Evolutionary conservation across 1,139 yeast species (phyloP), one percentile per base, ranked within the genome.

Genomic region (Suhomyces kunorum): DNA sequence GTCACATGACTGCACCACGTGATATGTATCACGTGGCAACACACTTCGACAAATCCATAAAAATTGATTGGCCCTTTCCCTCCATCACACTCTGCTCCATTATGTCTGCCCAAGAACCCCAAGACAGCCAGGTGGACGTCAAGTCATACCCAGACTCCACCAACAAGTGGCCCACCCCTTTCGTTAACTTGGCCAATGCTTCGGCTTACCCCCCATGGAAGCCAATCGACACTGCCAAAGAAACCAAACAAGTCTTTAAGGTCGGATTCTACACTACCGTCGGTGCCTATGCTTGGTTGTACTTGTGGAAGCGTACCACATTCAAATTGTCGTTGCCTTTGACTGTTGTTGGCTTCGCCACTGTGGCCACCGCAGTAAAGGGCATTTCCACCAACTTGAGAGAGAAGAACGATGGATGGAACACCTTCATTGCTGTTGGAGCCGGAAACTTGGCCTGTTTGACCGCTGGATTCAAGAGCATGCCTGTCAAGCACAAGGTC

Each of bases 341-440:
- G 38, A 59, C 71, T 8, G 68, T 62, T 8, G 61, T 71, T 36
- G 72, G 71, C 3, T 68, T 71, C 41, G 66, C 72, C 39, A 69
- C 76, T n/a, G 62, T 64, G 20, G 70, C 74, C 34, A 67, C 74
- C 33, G 74, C 68, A 37, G 53, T 69, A 37, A 69, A 63, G 54
- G 70, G 74, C 22, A 58, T 66, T 27, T 46, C 68, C 36, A 63
- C 76, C 45, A 72, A 72, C 54, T 60, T 72, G 51, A 66, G 78
- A 61, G 76, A 71, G 52, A 70, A 62, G 56, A 71, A 71, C 50
- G 78, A 72, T 56, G 75, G 72, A 32, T 72, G 78, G 78, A 72
- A 72, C 58, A 65, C 70, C 9, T 69, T 72, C 53, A 64, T 71
- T 68, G 77, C 68, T 15, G 71, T 71, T 38, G 71, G 66, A 29